A percentile compares a stretch with the other conserved stretches of the same genome.
Conservation (phyloP, 108 stramenopile genomes). For the Skeletonema potamos region DNA sequence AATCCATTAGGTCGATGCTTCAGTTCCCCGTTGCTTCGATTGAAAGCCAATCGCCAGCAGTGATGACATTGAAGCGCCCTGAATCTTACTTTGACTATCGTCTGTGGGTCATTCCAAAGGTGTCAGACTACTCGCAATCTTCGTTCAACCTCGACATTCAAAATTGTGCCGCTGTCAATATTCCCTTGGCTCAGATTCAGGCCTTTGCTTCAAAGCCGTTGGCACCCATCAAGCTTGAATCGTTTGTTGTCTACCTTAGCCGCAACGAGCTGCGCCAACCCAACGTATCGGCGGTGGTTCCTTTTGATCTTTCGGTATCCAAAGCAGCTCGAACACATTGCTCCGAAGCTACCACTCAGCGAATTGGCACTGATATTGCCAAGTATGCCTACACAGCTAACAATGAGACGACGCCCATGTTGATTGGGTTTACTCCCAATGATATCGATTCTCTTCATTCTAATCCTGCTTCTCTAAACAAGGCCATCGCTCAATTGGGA, state of each 20-base stretch:
- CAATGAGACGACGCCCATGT: slow-evolving; percentile 71
- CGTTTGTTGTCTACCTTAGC: slow-evolving; percentile 67
- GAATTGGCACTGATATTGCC: slow-evolving; percentile 74
- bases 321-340: slow-evolving; percentile 83
- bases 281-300: slow-evolving; percentile 67
- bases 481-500: slow-evolving; percentile 69
- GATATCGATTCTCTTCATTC: slow-evolving; percentile 79
- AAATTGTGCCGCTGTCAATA: slow-evolving; percentile 89
- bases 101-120: slow-evolving; percentile 82
- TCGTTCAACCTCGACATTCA: slow-evolving; percentile 78
- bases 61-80: slow-evolving; percentile 76
- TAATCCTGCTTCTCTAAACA: slow-evolving; percentile 62
- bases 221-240: slow-evolving; percentile 86
- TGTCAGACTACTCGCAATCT: slow-evolving; percentile 82
- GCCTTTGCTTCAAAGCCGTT: slow-evolving; percentile 86
- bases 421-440: slow-evolving; percentile 81
- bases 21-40: slow-evolving; percentile 45
- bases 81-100: slow-evolving; percentile 79
- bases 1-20: slow-evolving; percentile 68
- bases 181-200: slow-evolving; percentile 85
- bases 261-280: slow-evolving; percentile 64
- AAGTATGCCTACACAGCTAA: slow-evolving; percentile 82
- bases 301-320: slow-evolving; percentile 77
- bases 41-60: slow-evolving; percentile 48
- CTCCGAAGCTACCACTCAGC: slow-evolving; percentile 84